These are phyloP conservation scores for Kazachstania bromeliacearum DNA, from an alignment of 805 yeast species.

Conservation along the genomic window DNA sequence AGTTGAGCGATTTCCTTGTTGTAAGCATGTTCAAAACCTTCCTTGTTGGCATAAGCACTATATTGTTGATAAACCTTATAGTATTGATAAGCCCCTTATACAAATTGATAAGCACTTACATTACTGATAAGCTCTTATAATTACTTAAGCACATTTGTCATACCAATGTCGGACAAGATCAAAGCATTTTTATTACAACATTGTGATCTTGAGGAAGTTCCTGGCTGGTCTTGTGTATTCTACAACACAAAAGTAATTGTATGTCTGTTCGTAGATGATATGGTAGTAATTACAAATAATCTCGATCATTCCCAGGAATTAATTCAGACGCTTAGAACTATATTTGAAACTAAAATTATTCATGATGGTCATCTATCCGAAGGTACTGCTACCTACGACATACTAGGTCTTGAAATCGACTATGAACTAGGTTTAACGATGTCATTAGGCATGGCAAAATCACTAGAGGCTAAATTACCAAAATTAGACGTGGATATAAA, in stretches of 20 bases:
- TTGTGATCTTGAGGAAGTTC: too few species aligned
- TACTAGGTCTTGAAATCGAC: slow-evolving; percentile 10
- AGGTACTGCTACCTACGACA: slow-evolving; percentile 13
- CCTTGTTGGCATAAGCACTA: too few species aligned
- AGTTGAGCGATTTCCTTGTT: slow-evolving; percentile 10
- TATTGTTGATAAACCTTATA: background rate
- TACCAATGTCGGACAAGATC: too few species aligned
- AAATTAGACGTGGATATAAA: slow-evolving; percentile 4
- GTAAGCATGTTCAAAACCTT: slow-evolving; percentile 5
- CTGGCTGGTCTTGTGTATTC: too few species aligned
- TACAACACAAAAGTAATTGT: too few species aligned
- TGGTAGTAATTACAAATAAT: slow-evolving; percentile 8
- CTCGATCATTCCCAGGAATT: background rate
- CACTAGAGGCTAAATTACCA: slow-evolving; percentile 5
- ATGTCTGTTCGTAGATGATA: slow-evolving; percentile 12
- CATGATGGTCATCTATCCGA: slow-evolving; percentile 7
- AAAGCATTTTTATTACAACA: too few species aligned
- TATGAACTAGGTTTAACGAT: slow-evolving; percentile 4
- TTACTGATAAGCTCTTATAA: too few species aligned
- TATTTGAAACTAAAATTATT: slow-evolving; percentile 10
- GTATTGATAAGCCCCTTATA: background rate
- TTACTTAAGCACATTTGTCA: too few species aligned
- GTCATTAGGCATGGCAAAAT: slow-evolving; percentile 10
- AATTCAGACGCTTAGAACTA: background rate
- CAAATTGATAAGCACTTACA: background rate